A percentile compares a stretch with the other conserved stretches of the same genome.
These are phyloP conservation scores for Umbellularia californica DNA, from an alignment of 164 flowering plant species.

Conservation along the genomic window DNA sequence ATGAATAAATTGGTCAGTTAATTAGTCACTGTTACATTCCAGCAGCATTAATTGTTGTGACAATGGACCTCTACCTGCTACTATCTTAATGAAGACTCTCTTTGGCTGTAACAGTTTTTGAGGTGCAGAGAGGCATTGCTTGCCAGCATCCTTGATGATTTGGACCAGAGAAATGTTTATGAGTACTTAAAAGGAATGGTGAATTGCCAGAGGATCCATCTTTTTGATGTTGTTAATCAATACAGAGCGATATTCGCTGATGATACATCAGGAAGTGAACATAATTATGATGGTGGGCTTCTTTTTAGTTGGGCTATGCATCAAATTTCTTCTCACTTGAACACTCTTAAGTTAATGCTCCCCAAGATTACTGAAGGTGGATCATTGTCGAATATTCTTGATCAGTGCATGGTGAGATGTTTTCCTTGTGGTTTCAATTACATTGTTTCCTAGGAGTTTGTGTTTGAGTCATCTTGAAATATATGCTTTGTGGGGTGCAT, in stretches of 20 bases:
- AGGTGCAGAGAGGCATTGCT: slow-evolving; percentile 98
- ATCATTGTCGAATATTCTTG: slow-evolving; percentile 82
- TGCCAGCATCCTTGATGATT: slow-evolving; percentile 84
- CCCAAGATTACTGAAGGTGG: slow-evolving; percentile 94
- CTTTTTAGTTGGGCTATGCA: slow-evolving; percentile 99
- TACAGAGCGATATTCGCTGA: slow-evolving; percentile 95
- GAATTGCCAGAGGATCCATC: slow-evolving; percentile 81
- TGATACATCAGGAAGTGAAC: slow-evolving; percentile 97
- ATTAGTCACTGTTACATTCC: background rate
- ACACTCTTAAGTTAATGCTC: slow-evolving; percentile 77
- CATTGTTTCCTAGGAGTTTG: background rate
- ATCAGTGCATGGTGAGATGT: slow-evolving; percentile 86
- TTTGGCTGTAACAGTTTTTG: slow-evolving; percentile 54
- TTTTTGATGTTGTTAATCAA: slow-evolving; percentile 96
- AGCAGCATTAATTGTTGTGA: no score
- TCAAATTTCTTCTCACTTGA: slow-evolving; percentile 80
- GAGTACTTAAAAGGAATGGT: slow-evolving; percentile 94
- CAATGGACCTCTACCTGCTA: no score
- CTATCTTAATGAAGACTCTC: background rate
- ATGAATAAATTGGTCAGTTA: background rate
- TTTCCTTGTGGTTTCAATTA: background rate
- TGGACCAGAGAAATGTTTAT: slow-evolving; percentile 90
- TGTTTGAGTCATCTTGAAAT: background rate
- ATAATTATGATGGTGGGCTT: slow-evolving; percentile 96
- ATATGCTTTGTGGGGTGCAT: background rate